Evolutionary conservation across 2,329 filamentous ascomycete genomes (phyloP).

Genomic region (Taxawa tesnikishii): DNA sequence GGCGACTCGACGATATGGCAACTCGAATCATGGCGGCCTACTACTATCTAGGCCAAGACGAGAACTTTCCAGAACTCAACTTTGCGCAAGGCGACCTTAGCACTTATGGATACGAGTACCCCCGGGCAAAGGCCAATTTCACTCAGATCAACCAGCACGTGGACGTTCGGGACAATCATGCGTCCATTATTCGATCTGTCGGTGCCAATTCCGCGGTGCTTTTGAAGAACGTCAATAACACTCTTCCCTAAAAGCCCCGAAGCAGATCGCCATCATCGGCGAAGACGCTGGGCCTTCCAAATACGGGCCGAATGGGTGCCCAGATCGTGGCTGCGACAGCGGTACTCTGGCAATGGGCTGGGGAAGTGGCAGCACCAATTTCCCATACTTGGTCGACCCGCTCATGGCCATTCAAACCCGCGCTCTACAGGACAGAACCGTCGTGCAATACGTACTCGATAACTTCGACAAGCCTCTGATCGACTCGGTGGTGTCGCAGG

Average conservation of each 20-base stretch:
- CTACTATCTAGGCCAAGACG: neutral
- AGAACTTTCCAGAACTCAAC: neutral
- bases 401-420: conserved; percentile 15
- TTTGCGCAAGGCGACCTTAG: conserved; percentile 4
- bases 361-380: conserved; percentile 30
- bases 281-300: conserved; percentile 34
- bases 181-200: conserved; percentile 53
- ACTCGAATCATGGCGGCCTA: neutral
- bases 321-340: neutral
- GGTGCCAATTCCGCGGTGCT: conserved; percentile 36
- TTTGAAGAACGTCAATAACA: conserved; percentile 30
- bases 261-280: conserved; percentile 37
- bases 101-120: conserved; percentile 57
- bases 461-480: conserved; percentile 5
- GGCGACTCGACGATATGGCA: conserved; percentile 5
- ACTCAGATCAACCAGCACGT: conserved; percentile 64
- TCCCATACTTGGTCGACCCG: conserved; percentile 19
- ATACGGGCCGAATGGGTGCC: conserved; percentile 28
- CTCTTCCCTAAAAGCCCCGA: conserved; percentile 29
- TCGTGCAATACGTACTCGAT: conserved; percentile 15
- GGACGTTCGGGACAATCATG: conserved; percentile 66
- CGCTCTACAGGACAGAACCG: conserved; percentile 11
- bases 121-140: conserved; percentile 42
- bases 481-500: conserved; percentile 1
- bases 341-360: conserved; percentile 34